These are phyloP conservation scores for Penicillium fimorum DNA, from an alignment of 495 filamentous ascomycete species.

Conservation along the genomic window DNA sequence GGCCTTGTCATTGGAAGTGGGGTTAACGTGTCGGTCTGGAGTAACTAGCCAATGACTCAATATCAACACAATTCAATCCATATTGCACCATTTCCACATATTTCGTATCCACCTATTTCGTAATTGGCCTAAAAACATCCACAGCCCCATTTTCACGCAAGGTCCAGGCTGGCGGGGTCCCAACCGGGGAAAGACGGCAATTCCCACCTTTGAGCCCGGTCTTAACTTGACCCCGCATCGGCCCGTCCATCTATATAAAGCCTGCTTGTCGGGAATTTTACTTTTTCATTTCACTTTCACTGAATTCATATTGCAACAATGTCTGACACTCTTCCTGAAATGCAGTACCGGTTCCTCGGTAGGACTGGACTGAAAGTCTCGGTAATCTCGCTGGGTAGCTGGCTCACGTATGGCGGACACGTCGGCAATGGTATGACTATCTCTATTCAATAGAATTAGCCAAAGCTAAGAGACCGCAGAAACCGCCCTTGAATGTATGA, in stretches of 20 bases:
- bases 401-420: slow-evolving; percentile 77
- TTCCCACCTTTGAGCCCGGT: too few relatives aligned
- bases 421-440: slow-evolving; percentile 60
- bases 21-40: too few relatives aligned
- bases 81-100: slow-evolving; percentile 2
- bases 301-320: slow-evolving; percentile 7
- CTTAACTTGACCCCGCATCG: slow-evolving; percentile 14
- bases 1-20: neutral
- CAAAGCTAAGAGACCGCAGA: slow-evolving; percentile 40
- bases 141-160: too few relatives aligned
- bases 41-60: too few relatives aligned
- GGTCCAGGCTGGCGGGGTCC: too few relatives aligned
- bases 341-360: slow-evolving; percentile 75
- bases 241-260: slow-evolving; percentile 4
- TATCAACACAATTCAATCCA: neutral
- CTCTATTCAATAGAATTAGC: neutral
- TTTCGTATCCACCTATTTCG: neutral
- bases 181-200: too few relatives aligned
- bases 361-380: slow-evolving; percentile 75
- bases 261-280: too few relatives aligned
- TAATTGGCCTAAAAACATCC: too few relatives aligned
- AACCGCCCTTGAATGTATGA: slow-evolving; percentile 64
- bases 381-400: slow-evolving; percentile 69
- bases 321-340: slow-evolving; percentile 51
- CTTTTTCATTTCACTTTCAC: too few relatives aligned